Evolutionary conservation across 75 land plant genomes (phyloP).

Genomic region (Cunninghamia lanceolata): DNA sequence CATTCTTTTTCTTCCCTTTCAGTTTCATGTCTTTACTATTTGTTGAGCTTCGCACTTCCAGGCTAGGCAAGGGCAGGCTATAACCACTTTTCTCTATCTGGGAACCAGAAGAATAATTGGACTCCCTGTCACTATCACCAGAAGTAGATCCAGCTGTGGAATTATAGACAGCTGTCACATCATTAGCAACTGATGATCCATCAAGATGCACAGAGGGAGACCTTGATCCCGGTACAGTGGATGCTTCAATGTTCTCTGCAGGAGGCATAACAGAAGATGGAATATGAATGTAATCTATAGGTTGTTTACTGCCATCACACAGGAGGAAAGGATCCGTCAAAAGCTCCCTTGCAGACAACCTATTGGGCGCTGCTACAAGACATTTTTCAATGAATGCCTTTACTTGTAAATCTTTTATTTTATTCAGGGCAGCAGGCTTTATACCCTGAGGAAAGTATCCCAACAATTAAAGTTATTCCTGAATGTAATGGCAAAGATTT

Average conservation of each 20-base stretch:
- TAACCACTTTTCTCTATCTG: constrained; percentile 16
- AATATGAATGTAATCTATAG: constrained; percentile 11
- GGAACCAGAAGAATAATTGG: constrained; percentile 14
- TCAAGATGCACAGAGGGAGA: constrained; percentile 45
- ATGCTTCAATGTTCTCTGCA: constrained; percentile 6
- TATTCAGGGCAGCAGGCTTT: constrained; percentile 77
- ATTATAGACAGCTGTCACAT: neutral
- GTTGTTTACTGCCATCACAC: constrained; percentile 29
- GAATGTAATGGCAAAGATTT: neutral
- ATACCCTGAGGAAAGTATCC: constrained; percentile 52
- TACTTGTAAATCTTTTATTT: constrained; percentile 57
- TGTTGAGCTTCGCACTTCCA: constrained; percentile 44
- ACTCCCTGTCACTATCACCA: constrained; percentile 38
- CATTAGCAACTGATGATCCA: constrained; percentile 16
- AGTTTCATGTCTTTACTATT: constrained; percentile 38
- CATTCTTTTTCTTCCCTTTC: constrained; percentile 52
- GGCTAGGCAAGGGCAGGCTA: constrained; percentile 6
- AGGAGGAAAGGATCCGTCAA: constrained; percentile 75
- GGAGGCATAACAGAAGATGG: constrained; percentile 4
- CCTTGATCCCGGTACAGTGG: constrained; percentile 4
- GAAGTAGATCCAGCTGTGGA: constrained; percentile 19
- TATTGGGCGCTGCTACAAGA: constrained; percentile 55
- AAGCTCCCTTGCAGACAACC: constrained; percentile 83
- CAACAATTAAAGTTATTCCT: neutral
- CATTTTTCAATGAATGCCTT: constrained; percentile 85